Base-by-base conservation (phyloP, 2,329 filamentous ascomycete species). In the Chaetomium sp. region DNA sequence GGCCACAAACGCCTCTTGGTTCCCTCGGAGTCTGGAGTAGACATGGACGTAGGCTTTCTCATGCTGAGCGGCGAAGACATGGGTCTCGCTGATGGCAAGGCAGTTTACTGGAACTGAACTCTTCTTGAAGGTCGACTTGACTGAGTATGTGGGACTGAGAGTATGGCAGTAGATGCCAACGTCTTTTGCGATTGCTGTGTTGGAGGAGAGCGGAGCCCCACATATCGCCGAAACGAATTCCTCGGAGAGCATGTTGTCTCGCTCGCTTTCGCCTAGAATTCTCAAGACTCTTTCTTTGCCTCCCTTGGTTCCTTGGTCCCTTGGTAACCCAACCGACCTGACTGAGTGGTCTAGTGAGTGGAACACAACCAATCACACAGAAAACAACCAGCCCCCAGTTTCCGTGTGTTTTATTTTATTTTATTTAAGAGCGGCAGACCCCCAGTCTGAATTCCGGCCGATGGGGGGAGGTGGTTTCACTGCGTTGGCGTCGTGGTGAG, bases 11-110 rank as follows among this genome's bases (percentile, higher is more conserved):
- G 92, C 90, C 78, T 98, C 94, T 74, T 97, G 93, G 71, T 91
- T 95, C 31, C 91, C 91, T 68, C 91, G 90, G 65, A 88, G 83
- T 62, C 93, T 85, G 64, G 86, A 93, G 78, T 98, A 99, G 62
- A 99, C 92, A 78, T 98, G 92, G 1, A 99, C 85, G 50, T 96
- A 91, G 0, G 93, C 92, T 77, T 97, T 98, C 69, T 93, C 93
- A 57, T 90, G 85, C 76, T 99, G 95, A 4, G 92, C 94, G 4
- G 93, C 90, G 75, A 97, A 99, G 55, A 98, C 83, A 75, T 99
- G 95, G 23, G 89, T 89, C 53, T 86, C 82, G 77, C 85, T 96
- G 71, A 93, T 84, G 33, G 92, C 93, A 62, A 99, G 80, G 71
- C 91, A 90, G 76, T 94, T 91, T 64, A 84, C 81, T 29, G 89